These are phyloP conservation scores for Parietaria judaica DNA, from an alignment of 306 rosid species.

Conservation along the genomic window DNA sequence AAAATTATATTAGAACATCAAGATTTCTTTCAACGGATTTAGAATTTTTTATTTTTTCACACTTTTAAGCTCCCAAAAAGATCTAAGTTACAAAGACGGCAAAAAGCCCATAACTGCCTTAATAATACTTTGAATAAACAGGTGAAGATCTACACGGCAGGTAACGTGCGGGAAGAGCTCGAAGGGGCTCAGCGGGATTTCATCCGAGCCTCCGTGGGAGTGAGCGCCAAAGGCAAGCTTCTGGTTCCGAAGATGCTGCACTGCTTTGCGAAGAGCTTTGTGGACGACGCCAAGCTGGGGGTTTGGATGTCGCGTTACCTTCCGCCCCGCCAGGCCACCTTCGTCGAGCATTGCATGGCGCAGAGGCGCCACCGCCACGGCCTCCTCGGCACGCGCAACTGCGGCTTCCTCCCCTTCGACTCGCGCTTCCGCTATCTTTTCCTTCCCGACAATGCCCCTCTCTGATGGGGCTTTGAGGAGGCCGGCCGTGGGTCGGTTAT, in stretches of 20 bases:
- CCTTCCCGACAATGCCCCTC: conserved; percentile 27
- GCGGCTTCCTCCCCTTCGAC: conserved; percentile 61
- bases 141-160: conserved; percentile 53
- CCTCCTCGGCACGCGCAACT: conserved; percentile 54
- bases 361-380: conserved; percentile 60
- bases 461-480: conserved; percentile 1
- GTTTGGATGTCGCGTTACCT: conserved; percentile 70
- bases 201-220: conserved; percentile 60
- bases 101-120: too few species aligned
- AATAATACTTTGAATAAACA: conserved; percentile 14
- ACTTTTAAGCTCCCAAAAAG: too few species aligned
- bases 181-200: conserved; percentile 58
- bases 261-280: conserved; percentile 52
- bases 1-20: too few species aligned
- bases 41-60: too few species aligned
- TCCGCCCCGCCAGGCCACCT: conserved; percentile 54
- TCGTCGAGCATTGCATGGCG: conserved; percentile 58
- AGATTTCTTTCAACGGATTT: too few species aligned
- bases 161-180: conserved; percentile 52
- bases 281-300: conserved; percentile 54
- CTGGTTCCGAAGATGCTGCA: conserved; percentile 66
- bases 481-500: conserved; percentile 4
- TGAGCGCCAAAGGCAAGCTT: conserved; percentile 59
- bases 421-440: conserved; percentile 64
- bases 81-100: too few species aligned